phyloP scores from a whole-genome alignment of 2,329 filamentous ascomycete genomes.

The Pseudopithomyces chartarum region DNA sequence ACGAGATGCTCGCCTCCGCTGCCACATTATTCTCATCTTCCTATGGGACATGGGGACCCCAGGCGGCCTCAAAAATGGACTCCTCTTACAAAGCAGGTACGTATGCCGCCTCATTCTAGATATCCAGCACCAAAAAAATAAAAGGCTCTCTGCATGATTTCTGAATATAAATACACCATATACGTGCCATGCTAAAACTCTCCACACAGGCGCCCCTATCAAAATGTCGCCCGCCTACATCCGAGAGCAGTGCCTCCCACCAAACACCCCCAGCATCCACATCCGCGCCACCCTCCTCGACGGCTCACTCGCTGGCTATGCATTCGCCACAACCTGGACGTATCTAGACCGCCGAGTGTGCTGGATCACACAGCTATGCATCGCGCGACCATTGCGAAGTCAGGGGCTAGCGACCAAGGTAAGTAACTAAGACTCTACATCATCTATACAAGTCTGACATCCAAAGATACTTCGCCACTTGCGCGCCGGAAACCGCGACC shows the following conservation, averaged over 20 bases:
- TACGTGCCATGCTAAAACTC: not conserved
- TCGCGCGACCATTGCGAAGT: constrained; percentile 43
- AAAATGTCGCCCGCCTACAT: not conserved
- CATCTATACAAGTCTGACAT: not conserved
- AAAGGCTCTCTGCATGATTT: too few relatives aligned
- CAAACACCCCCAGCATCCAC: not conserved
- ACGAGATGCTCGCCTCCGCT: not conserved
- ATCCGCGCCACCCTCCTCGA: not conserved
- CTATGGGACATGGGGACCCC: not conserved
- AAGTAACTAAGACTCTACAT: not conserved
- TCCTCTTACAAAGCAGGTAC: not conserved
- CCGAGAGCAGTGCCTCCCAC: not conserved
- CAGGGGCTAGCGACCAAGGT: constrained; percentile 44
- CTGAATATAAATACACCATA: too few relatives aligned
- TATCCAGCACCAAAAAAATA: too few relatives aligned
- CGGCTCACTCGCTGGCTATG: constrained; percentile 38
- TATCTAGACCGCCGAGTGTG: constrained; percentile 38
- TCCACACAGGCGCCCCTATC: not conserved
- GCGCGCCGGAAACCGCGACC: not conserved
- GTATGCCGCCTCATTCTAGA: not conserved
- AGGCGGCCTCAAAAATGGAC: not conserved
- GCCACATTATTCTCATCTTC: not conserved
- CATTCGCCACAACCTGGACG: constrained; percentile 45
- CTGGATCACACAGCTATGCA: constrained; percentile 51
- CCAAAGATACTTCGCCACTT: not conserved